Percentiles rank a stretch among this genome's conserved stretches.
These are phyloP conservation scores for Pyropia haitanensis DNA, from an alignment of 23 red algal genomes.

Conservation along the genomic window DNA sequence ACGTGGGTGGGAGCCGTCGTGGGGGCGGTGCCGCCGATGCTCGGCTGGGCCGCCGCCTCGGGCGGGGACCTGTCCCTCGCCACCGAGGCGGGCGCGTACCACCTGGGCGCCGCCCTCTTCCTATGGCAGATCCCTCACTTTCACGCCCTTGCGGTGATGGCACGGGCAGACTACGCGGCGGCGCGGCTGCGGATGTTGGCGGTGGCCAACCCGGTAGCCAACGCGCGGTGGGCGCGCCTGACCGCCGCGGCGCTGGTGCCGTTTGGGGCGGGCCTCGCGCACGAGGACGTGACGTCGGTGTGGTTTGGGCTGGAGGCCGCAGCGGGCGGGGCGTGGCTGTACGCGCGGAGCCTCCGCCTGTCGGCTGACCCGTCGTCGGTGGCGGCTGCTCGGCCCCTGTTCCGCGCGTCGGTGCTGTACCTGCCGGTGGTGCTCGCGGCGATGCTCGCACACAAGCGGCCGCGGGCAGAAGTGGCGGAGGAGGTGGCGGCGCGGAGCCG, in stretches of 20 bases:
- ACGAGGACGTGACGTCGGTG: constrained; percentile 25
- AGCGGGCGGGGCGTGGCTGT: constrained; percentile 48
- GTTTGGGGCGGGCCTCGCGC: constrained; percentile 27
- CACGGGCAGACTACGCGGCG: constrained; percentile 54
- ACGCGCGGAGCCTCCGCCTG: constrained; percentile 18
- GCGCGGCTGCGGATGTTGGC: constrained; percentile 80
- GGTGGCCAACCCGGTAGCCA: constrained; percentile 35
- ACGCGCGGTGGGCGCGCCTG: constrained; percentile 42
- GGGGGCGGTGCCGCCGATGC: constrained; percentile 83
- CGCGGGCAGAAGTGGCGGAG: background rate
- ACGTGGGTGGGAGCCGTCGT: constrained; percentile 92
- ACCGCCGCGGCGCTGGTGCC: constrained; percentile 50
- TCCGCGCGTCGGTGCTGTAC: constrained; percentile 33
- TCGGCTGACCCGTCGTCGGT: constrained; percentile 26
- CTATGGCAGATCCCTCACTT: constrained; percentile 99
- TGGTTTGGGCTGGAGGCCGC: constrained; percentile 43
- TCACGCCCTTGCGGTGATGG: constrained; percentile 78
- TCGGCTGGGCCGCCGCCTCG: constrained; percentile 82
- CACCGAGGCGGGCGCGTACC: constrained; percentile 45
- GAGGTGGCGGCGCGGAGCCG: constrained; percentile 1
- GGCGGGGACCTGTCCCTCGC: constrained; percentile 17
- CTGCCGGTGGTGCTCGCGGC: constrained; percentile 31
- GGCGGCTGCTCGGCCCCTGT: constrained; percentile 34
- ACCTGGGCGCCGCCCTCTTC: constrained; percentile 49
- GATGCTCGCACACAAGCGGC: constrained; percentile 20